phyloP scores from a whole-genome alignment of 371 early-diverging fungal genomes.

The Circinella minor region DNA sequence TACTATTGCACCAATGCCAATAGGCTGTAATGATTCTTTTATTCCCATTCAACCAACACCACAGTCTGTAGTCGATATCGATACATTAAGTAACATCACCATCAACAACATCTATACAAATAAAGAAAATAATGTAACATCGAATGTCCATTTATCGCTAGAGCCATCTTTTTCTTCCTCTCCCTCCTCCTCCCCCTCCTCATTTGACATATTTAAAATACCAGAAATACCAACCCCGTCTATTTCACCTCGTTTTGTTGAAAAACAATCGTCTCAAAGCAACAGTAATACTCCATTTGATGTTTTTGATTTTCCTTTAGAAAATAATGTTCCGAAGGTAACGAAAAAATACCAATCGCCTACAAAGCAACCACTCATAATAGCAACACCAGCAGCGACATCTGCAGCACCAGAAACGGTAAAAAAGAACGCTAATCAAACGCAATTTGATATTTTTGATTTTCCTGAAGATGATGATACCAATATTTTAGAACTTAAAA shows the following conservation, averaged over 20 bases:
- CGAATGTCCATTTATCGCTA: no score
- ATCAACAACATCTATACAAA: no score
- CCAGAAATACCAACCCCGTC: not conserved
- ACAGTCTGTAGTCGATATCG: no score
- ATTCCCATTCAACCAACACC: no score
- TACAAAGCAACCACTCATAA: not conserved
- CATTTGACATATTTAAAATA: not conserved
- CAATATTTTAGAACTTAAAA: not conserved
- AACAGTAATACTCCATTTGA: not conserved
- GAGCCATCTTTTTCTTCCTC: no score
- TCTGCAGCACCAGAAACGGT: not conserved
- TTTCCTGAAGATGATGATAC: slow-evolving; percentile 3
- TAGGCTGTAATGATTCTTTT: no score
- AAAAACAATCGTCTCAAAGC: not conserved
- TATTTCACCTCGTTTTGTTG: not conserved
- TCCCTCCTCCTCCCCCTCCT: not conserved
- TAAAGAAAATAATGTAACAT: no score
- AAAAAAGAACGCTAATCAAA: not conserved
- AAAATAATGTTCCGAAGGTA: not conserved
- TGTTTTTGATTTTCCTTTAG: not conserved
- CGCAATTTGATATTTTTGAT: not conserved
- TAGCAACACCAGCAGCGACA: not conserved
- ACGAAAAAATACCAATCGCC: not conserved
- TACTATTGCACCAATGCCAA: no score
- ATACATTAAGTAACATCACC: no score